Percentiles rank a stretch among this genome's conserved stretches.
phyloP scores from a whole-genome alignment of 257 asterid species.

The Penstemon eatonii region DNA sequence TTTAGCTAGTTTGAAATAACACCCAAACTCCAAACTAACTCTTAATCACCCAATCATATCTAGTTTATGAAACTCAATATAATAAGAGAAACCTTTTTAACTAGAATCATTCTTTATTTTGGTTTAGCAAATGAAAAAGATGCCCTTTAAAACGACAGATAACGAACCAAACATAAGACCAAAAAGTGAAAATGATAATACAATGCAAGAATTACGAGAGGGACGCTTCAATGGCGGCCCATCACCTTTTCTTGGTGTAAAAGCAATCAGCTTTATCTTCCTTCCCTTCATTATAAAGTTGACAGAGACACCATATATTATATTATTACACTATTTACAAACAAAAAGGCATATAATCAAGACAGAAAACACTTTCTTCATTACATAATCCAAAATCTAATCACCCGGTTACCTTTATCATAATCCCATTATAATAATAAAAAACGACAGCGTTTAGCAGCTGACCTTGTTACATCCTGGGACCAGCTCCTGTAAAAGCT shows the following conservation, averaged over 20 bases:
- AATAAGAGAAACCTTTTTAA: background rate
- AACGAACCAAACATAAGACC: slow-evolving; percentile 44
- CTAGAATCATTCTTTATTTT: background rate
- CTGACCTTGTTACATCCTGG: slow-evolving; percentile 99
- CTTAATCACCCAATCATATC: background rate
- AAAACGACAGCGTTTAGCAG: slow-evolving; percentile 40
- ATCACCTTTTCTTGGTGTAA: slow-evolving; percentile 58
- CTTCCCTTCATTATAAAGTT: slow-evolving; percentile 43
- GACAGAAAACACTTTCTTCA: slow-evolving; percentile 19
- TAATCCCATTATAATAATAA: slow-evolving; percentile 15
- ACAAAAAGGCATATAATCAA: slow-evolving; percentile 28
- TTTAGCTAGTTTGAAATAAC: background rate
- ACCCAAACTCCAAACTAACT: slow-evolving; percentile 12
- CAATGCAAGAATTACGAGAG: slow-evolving; percentile 46
- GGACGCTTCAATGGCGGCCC: slow-evolving; percentile 51
- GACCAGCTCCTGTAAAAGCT: slow-evolving; percentile 93
- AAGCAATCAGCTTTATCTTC: slow-evolving; percentile 49
- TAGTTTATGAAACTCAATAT: background rate
- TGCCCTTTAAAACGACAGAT: slow-evolving; percentile 40
- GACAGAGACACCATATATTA: slow-evolving; percentile 47
- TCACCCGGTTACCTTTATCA: slow-evolving; percentile 25
- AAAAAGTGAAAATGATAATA: slow-evolving; percentile 37
- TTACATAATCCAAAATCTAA: slow-evolving; percentile 31
- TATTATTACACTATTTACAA: slow-evolving; percentile 25
- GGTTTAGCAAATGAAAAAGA: slow-evolving; percentile 28